These are phyloP conservation scores for Backusella sp. DNA, from an alignment of 192 early-diverging fungal genomes.

Conservation along the genomic window DNA sequence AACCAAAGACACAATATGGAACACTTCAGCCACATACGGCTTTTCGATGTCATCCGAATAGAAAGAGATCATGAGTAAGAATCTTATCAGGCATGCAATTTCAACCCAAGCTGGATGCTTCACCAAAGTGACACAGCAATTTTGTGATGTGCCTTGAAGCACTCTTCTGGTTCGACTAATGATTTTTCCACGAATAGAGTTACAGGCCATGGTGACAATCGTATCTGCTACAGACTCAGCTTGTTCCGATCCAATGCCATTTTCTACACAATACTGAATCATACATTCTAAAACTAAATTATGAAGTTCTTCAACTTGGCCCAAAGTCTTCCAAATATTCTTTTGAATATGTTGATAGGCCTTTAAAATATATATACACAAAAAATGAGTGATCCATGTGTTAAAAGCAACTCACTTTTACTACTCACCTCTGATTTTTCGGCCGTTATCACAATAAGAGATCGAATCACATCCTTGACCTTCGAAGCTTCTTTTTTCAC, in stretches of 20 bases:
- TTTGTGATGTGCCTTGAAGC: constrained; percentile 66
- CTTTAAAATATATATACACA: constrained; percentile 21
- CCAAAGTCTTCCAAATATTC: constrained; percentile 80
- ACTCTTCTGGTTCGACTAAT: constrained; percentile 69
- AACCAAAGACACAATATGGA: constrained; percentile 78
- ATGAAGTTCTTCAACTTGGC: constrained; percentile 69
- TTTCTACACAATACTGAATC: constrained; percentile 73
- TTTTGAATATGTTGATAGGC: constrained; percentile 81
- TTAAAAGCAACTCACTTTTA: background rate
- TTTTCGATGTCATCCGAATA: constrained; percentile 63
- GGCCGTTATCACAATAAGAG: constrained; percentile 75
- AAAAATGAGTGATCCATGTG: background rate
- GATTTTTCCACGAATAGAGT: constrained; percentile 75
- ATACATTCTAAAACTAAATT: constrained; percentile 77
- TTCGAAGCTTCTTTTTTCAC: constrained; percentile 45
- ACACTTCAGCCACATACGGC: constrained; percentile 78
- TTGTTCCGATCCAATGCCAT: constrained; percentile 69
- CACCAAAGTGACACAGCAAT: constrained; percentile 60
- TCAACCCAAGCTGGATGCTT: constrained; percentile 85
- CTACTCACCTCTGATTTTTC: constrained; percentile 48
- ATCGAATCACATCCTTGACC: constrained; percentile 69
- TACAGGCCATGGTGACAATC: constrained; percentile 72
- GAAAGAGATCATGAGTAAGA: constrained; percentile 85
- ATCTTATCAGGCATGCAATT: constrained; percentile 80
- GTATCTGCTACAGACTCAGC: constrained; percentile 85